Base-by-base conservation (phyloP, 805 yeast genomes). In the Wickerhamomyces kurtzmanii region DNA sequence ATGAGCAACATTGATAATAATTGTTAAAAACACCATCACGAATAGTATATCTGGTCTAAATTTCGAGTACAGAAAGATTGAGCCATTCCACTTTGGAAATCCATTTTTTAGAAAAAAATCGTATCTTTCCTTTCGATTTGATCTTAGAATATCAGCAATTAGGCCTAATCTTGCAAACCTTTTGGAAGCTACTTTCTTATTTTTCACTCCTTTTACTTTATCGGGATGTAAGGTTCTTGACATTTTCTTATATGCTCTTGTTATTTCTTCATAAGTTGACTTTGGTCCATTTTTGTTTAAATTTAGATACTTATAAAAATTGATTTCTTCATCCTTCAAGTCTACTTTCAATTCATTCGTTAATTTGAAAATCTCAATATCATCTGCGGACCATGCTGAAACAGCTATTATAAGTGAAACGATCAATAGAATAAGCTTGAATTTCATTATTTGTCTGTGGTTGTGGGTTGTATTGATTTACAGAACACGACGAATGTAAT, bases 201-300 rank as follows among this genome's bases (percentile, higher is more conserved):
- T 64, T 31, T 60, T 62, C 31, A 48, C 51, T 24, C 56, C 56
- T 27, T 52, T 56, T 17, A 55, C 52, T 51, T 89, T 86, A 54
- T 89, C 98, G 1, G 98, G 98, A 48, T 89, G 98, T 40, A 80
- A 62, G 36, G 62, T 63, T 29, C 79, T 63, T 3, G 94, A 76
- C 18, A 78, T 47, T 42, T 72, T 77, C 46, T 83, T 74, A 56
- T 81, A 79, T 14, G 81, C 79, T 39, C 69, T 72, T 30, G 60
- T 60, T 28, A 81, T 71, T 35, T 75, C 75, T 21, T 70, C 69
- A 22, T 57, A 45, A 1, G 66, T 51, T 1, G 79, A 59, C 18
- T 59, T 55, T 5, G 52, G 32, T n/a, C 53, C 43, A 22, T 31
- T 20, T 36, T 44, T 10, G 17, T 36, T 27, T 7, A 38, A 24